phyloP scores from a whole-genome alignment of 2,329 filamentous ascomycete species.

The Calonectria pseudoreteaudii region DNA sequence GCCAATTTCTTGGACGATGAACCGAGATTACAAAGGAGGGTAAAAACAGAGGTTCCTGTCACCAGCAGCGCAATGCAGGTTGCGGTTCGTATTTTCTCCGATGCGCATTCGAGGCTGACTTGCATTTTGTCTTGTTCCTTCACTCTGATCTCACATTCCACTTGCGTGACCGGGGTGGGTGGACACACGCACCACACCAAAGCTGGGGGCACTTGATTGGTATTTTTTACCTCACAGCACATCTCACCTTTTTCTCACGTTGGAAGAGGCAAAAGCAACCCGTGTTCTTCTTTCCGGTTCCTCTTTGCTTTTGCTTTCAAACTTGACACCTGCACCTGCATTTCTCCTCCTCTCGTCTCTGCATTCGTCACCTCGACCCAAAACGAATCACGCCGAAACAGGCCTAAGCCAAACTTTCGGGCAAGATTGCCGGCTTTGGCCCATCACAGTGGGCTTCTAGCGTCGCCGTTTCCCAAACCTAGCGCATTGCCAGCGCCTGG shows the following conservation, averaged over 20 bases:
- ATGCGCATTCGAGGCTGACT: neutral
- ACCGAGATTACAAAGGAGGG: neutral
- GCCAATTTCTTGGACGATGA: neutral
- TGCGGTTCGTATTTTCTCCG: neutral
- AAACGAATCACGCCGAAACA: neutral
- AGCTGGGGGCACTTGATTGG: neutral
- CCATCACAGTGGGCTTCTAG: slow-evolving; percentile 2
- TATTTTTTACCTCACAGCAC: neutral
- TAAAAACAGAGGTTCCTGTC: neutral
- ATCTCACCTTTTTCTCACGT: neutral
- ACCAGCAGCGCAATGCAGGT: neutral
- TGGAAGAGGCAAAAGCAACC: neutral
- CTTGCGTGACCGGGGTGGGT: neutral
- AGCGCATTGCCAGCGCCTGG: slow-evolving; percentile 4
- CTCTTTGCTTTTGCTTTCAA: neutral
- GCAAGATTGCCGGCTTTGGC: neutral
- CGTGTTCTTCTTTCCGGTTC: neutral
- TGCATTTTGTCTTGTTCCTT: neutral
- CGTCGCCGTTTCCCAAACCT: neutral
- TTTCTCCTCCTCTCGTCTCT: neutral
- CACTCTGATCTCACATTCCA: slow-evolving; percentile 5
- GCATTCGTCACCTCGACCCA: neutral
- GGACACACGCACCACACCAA: neutral
- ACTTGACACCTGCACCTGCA: neutral
- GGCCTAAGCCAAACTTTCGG: neutral